Evolutionary conservation across 1,139 yeast species (phyloP).

Genomic region (Candida neerlandica): DNA sequence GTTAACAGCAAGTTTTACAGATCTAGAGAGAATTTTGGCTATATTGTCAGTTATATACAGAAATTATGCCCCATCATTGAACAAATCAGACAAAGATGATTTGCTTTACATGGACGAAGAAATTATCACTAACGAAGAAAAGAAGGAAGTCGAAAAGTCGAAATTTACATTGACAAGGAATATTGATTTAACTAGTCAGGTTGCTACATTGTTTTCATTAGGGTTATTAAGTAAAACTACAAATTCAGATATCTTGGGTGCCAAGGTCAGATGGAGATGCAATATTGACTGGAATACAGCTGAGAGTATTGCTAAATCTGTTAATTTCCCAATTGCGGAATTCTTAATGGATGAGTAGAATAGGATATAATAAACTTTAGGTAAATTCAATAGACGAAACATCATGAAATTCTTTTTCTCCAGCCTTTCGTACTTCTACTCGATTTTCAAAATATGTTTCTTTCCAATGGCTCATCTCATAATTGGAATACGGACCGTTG

Average conservation of each 20-base stretch:
- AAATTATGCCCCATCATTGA: constrained; percentile 36
- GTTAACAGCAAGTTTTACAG: constrained; percentile 64
- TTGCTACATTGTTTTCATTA: constrained; percentile 60
- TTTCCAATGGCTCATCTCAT: constrained; percentile 65
- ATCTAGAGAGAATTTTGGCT: constrained; percentile 68
- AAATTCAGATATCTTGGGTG: constrained; percentile 58
- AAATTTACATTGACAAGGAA: constrained; percentile 40
- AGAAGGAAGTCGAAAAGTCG: constrained; percentile 34
- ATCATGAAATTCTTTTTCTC: constrained; percentile 29
- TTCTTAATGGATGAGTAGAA: constrained; percentile 38
- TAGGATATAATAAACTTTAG: constrained; percentile 1
- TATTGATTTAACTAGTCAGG: constrained; percentile 56
- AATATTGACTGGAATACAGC: constrained; percentile 58
- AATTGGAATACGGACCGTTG: constrained; percentile 61
- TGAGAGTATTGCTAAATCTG: constrained; percentile 51
- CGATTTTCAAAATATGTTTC: constrained; percentile 54
- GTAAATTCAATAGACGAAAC: constrained; percentile 27
- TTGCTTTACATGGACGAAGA: constrained; percentile 31
- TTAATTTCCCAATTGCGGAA: constrained; percentile 56
- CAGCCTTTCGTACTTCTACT: constrained; percentile 46
- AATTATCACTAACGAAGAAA: constrained; percentile 29
- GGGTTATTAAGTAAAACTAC: constrained; percentile 54
- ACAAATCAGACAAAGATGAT: constrained; percentile 28
- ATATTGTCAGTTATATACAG: constrained; percentile 61
- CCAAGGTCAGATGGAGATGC: constrained; percentile 66